Evolutionary conservation across 2,329 filamentous ascomycete species (phyloP).

Genomic region (Hymenoscyphus fructigenus): DNA sequence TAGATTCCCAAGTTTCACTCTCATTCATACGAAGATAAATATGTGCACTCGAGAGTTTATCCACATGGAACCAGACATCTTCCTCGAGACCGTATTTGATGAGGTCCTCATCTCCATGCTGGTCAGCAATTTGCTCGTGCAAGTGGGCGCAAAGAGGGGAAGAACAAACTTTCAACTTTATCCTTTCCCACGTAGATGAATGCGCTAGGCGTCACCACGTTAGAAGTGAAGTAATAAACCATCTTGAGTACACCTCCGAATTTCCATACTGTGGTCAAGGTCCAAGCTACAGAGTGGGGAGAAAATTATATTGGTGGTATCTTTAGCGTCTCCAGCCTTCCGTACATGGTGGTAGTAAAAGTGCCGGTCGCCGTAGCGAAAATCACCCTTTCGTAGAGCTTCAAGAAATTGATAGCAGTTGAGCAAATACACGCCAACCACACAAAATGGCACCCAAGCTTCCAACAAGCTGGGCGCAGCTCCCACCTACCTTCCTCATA

Average conservation of each 20-base stretch:
- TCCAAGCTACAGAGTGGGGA: constrained; percentile 7
- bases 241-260: constrained; percentile 48
- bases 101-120: constrained; percentile 79
- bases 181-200: constrained; percentile 98
- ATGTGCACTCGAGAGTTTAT: constrained; percentile 95
- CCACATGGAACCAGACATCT: constrained; percentile 98
- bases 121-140: constrained; percentile 12
- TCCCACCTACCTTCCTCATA: constrained; percentile 35
- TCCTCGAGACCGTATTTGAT: constrained; percentile 94
- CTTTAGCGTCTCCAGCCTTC: constrained; percentile 21
- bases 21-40: constrained; percentile 87
- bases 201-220: constrained; percentile 74
- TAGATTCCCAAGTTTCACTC: constrained; percentile 78
- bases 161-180: constrained; percentile 87
- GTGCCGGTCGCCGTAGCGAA: constrained; percentile 30
- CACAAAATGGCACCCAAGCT: constrained; percentile 39
- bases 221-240: constrained; percentile 97
- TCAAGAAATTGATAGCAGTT: constrained; percentile 5
- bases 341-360: constrained; percentile 33
- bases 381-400: constrained; percentile 9
- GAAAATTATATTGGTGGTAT: constrained; percentile 33
- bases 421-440: constrained; percentile 18
- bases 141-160: background rate
- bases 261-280: constrained; percentile 25
- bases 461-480: constrained; percentile 35